Evolutionary conservation across 2,329 filamentous ascomycete genomes (phyloP).

Genomic region (Venturia asperata): DNA sequence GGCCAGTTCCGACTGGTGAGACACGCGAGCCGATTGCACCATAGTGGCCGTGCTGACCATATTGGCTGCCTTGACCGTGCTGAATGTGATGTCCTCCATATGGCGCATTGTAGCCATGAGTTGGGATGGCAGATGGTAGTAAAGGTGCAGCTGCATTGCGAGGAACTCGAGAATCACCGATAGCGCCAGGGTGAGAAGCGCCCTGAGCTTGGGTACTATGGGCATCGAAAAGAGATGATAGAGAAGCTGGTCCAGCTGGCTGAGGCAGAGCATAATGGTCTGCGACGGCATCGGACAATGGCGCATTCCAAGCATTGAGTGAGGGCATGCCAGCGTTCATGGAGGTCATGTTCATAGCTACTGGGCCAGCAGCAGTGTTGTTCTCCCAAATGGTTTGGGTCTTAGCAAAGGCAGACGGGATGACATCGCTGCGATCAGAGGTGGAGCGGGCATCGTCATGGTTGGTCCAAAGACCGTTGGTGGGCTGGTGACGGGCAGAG

Average conservation of each 20-base stretch:
- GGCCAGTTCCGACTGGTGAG: conserved; percentile 5
- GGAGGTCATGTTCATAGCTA: background rate
- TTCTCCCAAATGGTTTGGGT: conserved; percentile 12
- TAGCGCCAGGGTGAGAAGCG: conserved; percentile 1
- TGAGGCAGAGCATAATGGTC: conserved; percentile 1
- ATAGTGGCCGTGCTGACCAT: background rate
- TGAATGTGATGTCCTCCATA: conserved; percentile 7
- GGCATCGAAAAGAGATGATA: background rate
- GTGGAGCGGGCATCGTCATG: conserved; percentile 6
- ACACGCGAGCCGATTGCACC: conserved; percentile 7
- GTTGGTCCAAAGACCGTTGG: conserved; percentile 41
- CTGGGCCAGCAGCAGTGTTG: background rate
- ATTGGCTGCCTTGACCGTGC: background rate
- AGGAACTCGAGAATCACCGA: conserved; percentile 2
- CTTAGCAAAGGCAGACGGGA: conserved; percentile 6
- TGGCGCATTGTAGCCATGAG: background rate
- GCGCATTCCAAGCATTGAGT: background rate
- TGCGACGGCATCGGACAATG: background rate
- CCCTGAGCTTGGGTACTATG: background rate
- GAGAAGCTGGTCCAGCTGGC: background rate
- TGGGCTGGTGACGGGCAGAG: conserved; percentile 40
- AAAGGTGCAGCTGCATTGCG: background rate
- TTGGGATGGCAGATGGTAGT: background rate
- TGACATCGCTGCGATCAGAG: conserved; percentile 10
- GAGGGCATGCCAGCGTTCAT: conserved; percentile 4